Base-by-base conservation (phyloP, 1,284 basidiomycete genomes). In the Rhodotorula sp. region DNA sequence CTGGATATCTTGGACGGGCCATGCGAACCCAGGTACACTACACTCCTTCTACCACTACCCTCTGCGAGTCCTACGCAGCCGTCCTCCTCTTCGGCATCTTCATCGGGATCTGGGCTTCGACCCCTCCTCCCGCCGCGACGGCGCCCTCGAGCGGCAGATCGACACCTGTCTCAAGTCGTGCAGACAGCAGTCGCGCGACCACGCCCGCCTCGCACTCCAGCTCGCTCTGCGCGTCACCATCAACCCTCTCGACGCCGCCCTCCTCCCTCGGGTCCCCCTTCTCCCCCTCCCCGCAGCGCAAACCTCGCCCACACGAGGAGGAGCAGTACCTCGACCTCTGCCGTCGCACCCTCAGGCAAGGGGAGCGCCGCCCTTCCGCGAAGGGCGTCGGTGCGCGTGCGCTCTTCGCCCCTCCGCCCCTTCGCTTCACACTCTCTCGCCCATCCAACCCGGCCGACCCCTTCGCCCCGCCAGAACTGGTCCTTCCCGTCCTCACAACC, bases 401-500 rank as follows among this genome's bases (percentile, higher is more conserved):
- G 59, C 81, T 94, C 80, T 97, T 97, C 80, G 94, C 92, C 0
- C 94, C 94, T 9, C 90, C 89, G 17, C 86, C 89, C 22, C 84
- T 97, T 51, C 90, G 92, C n/a, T 97, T 96, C 85, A 90, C 91
- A 22, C 88, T 97, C 64, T 82, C 86, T 17, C 81, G 91, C 13
- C 70, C 54, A 5, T 29, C 56, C 41, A 7, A 41, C 29, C 64
- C 36, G 25, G 48, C 71, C 34, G 22, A 46, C 25, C 58, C 19
- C 8, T 48, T 32, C 53, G 5, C 19, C 12, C 27, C 29, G 39
- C 39, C 51, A 12, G 67, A 78, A 50, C 71, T 74, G 22, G 75
- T 77, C 19, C 84, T 98, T 21, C 96, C 96, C 2, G 87, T 98
- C 29, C 85, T 98, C 50, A 98, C 96, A 21, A 98, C 96, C 0